Evolutionary conservation across 2,329 filamentous ascomycete genomes (phyloP), one percentile per base, ranked within the genome.

Genomic region (Paecilomyces sp.): DNA sequence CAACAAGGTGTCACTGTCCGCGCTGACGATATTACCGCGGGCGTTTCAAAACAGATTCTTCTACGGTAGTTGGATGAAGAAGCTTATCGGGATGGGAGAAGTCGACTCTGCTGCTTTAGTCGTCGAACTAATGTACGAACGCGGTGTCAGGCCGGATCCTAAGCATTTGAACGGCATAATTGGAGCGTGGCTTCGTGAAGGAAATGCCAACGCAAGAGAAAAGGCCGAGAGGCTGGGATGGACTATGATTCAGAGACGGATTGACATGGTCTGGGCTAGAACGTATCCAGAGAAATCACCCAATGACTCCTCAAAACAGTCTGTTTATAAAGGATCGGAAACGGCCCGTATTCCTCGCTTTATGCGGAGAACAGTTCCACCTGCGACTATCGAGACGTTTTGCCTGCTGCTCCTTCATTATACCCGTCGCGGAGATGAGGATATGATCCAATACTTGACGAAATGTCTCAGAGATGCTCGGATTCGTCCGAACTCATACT

Each of bases 61-160:
- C 74, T 89, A 92, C 65, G 89, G 88, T 34, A 92, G 91, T 67
- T 96, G 92, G 92, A 82, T 96, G 68, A 93, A 93, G 74, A 86
- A 89, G 56, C 83, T 95, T 8, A 89, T 95, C 59, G 88, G 87
- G 15, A 84, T 87, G 60, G 86, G 86, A 1, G 84, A 91, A 64
- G 75, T 90, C 13, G 83, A 89, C 59, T 88, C 88, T 1, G 90
- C 91, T 2, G 81, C 84, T 57, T 84, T 85, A 61, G 90, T 95
- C 8, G 79, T 94, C 30, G 83, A 88, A 13, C 81, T 92, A 63
- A 93, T 95, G 88, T 85, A 87, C 65, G 79, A 83, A 57, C 85
- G 83, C 66, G 85, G 86, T 1, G 83, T 92, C 34, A 79, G 80
- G 60, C 86, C 90, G 2, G 85, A 89, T 50, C 79, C 89, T 1